Evolutionary conservation across 805 yeast species (phyloP), one percentile per base, ranked within the genome.

Genomic region (Yamadazyma takamatsuzukensis): DNA sequence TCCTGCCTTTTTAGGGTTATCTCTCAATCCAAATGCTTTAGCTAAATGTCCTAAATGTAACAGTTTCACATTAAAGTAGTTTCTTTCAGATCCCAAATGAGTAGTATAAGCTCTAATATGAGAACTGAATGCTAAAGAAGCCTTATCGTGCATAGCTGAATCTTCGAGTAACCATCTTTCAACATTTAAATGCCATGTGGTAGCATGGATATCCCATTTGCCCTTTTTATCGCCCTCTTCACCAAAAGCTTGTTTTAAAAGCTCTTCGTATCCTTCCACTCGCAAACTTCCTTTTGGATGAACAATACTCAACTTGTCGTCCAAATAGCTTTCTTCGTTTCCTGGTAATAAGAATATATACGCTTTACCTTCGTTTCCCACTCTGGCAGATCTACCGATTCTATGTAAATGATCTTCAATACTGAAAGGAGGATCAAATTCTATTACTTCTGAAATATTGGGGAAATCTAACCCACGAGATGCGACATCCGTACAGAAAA

Each of bases 361-460:
- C 1, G 97, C 83, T 23, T 70, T 70, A 55, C 99, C 99, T 24
- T 65, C 59, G 27, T 78, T 73, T 42, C 98, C 98, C n/a, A 94
- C 95, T 64, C 99, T 80, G 6, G 99, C 99, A 9, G 97, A 88
- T 66, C 99, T 79, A 33, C 99, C 99, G 35, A 89, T 85, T 59
- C 99, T 74, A 59, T 93, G 99, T 37, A 93, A 66, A 69, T 93
- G 98, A 54, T 93, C 99, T 42, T 88, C 97, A 4, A 87, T 70
- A 1, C 93, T 74, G 51, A 90, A 89, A 4, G 98, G 96, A 2
- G 99, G 96, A 54, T 93, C 99, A 48, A 80, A 82, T 56, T 93
- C 98, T 13, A 93, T 70, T 19, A 93, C 96, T 29, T 81, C 76
- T 27, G 93, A 76, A 37, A 93, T 86, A 31, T 77, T 72, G 2